These are phyloP conservation scores for Calonectria ilicicola DNA, from an alignment of 2,329 filamentous ascomycete genomes.

Conservation along the genomic window DNA sequence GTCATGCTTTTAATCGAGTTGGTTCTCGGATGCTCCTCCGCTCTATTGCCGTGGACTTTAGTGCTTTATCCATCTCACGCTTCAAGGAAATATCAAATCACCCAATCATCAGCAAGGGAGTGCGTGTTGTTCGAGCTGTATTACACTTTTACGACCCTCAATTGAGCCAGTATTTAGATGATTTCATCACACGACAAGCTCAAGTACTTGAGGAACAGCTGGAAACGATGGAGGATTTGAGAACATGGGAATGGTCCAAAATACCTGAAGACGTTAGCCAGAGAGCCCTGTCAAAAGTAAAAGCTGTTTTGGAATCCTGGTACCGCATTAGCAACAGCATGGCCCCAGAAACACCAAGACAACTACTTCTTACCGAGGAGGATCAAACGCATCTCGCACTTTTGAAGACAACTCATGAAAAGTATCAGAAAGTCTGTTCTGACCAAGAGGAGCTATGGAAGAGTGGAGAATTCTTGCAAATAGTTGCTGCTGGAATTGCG, in stretches of 20 bases:
- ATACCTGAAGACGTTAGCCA: not conserved
- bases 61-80: not conserved
- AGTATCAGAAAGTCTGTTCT: not conserved
- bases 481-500: not conserved
- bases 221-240: not conserved
- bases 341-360: not conserved
- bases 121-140: not conserved
- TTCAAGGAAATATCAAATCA: not conserved
- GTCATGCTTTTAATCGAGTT: not conserved
- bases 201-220: not conserved
- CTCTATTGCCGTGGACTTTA: not conserved
- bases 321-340: too few relatives aligned
- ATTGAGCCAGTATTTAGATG: not conserved
- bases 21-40: not conserved
- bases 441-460: not conserved
- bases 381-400: not conserved
- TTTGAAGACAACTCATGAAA: not conserved
- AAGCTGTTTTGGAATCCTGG: not conserved
- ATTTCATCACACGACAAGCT: not conserved
- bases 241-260: not conserved
- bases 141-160: not conserved
- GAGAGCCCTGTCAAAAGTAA: not conserved
- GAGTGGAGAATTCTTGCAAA: not conserved
- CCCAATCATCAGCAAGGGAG: not conserved
- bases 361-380: not conserved